Conservation (phyloP, 768 basidiomycete species). For the Porphyrellus cyaneotinctus region DNA sequence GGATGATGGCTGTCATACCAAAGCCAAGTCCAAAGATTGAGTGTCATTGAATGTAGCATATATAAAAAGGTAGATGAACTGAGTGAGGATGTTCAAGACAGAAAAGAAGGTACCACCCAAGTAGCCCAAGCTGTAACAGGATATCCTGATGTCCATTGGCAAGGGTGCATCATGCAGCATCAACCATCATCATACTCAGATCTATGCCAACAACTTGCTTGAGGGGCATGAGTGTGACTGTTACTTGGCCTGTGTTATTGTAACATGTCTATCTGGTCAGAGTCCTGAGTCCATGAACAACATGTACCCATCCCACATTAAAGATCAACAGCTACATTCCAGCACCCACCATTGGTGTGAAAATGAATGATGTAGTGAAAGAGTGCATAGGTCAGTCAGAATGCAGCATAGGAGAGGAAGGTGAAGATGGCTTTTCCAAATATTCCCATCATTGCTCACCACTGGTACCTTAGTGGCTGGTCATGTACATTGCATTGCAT, state of each 20-base stretch:
- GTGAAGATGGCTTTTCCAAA: constrained; percentile 72
- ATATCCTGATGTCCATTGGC: constrained; percentile 46
- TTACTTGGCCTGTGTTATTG: constrained; percentile 73
- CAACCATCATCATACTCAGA: constrained; percentile 69
- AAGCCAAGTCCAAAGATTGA: constrained; percentile 37
- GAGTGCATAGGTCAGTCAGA: constrained; percentile 68
- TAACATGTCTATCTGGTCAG: too few species aligned
- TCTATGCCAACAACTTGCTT: constrained; percentile 63
- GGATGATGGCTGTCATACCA: constrained; percentile 46
- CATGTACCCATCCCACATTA: constrained; percentile 79
- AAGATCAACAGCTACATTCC: constrained; percentile 64
- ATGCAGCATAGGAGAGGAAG: constrained; percentile 59
- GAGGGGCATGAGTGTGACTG: constrained; percentile 54
- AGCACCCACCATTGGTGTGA: constrained; percentile 39
- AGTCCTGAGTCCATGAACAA: background rate
- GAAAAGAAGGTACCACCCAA: constrained; percentile 47
- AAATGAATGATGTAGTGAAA: constrained; percentile 61
- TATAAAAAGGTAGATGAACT: constrained; percentile 22
- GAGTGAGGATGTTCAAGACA: constrained; percentile 51
- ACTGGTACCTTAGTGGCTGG: too few species aligned
- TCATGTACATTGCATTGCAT: too few species aligned
- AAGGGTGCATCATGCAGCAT: constrained; percentile 39
- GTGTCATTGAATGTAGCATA: background rate
- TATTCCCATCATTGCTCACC: constrained; percentile 53
- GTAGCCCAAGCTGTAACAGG: constrained; percentile 47